Evolutionary conservation across 345 rosid species (phyloP), one percentile per base, ranked within the genome.

Genomic region (Brassica rapa): DNA sequence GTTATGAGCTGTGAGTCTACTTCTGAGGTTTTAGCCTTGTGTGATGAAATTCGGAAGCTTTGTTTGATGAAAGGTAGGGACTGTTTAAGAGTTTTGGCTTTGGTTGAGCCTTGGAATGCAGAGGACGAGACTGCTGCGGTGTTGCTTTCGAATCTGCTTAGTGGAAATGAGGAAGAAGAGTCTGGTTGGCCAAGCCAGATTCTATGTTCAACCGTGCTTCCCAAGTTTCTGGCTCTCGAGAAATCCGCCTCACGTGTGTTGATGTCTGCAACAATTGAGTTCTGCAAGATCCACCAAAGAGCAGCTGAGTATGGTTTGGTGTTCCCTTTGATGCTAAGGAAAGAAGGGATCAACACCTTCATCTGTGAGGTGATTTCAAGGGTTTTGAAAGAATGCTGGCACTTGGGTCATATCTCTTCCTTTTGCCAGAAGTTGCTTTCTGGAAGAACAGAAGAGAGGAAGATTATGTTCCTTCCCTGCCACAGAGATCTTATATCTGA

Each of bases 31-130:
- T 56, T 83, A 63, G 75, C 62, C 41, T 80, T 91, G 78, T 87
- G 88, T 0, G 39, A 77, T 81, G 87, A 84, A 74, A 88, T 91
- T 73, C 84, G 78, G 6, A 15, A 71, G 62, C 83, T 91, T 71
- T 88, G 93, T 79, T 74, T 85, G 46, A 85, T 66, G 4, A 83
- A 80, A 60, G 76, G 80, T 68, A 82, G 56, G 21, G 83, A 86
- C 75, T 77, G 85, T 53, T 73, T 86, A 3, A 70, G 30, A 21
- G 63, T 89, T 79, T 78, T 93, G 82, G 84, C 77, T 71, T 72
- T 86, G 82, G 81, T 93, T 81, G 91, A 90, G 83, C 93, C 89
- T 68, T 90, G 95, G 93, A 84, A 82, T 83, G 86, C 80, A 9
- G 93, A 86, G 59, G 93, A 93, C 49, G 96, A 93, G 67, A 83